These are phyloP conservation scores for Wickerhamomyces rabaulensis DNA, from an alignment of 805 yeast species.

Conservation along the genomic window DNA sequence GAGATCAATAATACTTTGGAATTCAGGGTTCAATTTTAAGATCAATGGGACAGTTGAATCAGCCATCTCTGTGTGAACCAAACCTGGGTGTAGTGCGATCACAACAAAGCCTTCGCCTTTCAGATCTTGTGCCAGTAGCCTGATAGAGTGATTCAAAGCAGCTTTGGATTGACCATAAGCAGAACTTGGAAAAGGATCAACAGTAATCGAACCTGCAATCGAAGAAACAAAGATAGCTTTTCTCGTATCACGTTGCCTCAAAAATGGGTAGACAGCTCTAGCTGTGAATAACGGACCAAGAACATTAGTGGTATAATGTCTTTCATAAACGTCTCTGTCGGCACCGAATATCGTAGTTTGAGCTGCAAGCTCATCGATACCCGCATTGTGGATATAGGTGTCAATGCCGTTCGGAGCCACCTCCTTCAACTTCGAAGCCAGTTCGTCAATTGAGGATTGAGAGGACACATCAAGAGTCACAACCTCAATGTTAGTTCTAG, in stretches of 20 bases:
- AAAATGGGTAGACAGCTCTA: slow-evolving; percentile 1
- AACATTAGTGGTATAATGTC: slow-evolving; percentile 11
- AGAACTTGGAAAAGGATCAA: slow-evolving; percentile 8
- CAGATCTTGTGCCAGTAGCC: slow-evolving; percentile 24
- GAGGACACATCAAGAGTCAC: slow-evolving; percentile 20
- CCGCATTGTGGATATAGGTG: slow-evolving; percentile 27
- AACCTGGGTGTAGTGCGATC: slow-evolving; percentile 35
- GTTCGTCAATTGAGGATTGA: slow-evolving; percentile 14
- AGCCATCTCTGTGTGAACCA: slow-evolving; percentile 32
- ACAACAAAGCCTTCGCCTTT: slow-evolving; percentile 23
- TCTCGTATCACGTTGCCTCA: slow-evolving; percentile 11
- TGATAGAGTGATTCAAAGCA: slow-evolving; percentile 28
- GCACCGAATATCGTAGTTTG: slow-evolving; percentile 17
- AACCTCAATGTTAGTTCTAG: slow-evolving; percentile 11
- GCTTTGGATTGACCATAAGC: slow-evolving; percentile 35
- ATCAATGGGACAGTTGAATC: not conserved
- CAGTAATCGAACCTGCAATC: not conserved
- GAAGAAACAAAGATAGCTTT: slow-evolving; percentile 20
- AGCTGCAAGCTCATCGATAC: slow-evolving; percentile 18
- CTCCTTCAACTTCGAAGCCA: slow-evolving; percentile 12
- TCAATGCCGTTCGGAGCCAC: slow-evolving; percentile 23
- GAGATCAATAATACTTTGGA: not conserved
- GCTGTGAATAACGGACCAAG: slow-evolving; percentile 12
- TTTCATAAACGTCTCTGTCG: slow-evolving; percentile 5
- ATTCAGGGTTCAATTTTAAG: not conserved